These are phyloP conservation scores for Brasenia schreberi DNA, from an alignment of 164 flowering plant genomes.

Conservation along the genomic window DNA sequence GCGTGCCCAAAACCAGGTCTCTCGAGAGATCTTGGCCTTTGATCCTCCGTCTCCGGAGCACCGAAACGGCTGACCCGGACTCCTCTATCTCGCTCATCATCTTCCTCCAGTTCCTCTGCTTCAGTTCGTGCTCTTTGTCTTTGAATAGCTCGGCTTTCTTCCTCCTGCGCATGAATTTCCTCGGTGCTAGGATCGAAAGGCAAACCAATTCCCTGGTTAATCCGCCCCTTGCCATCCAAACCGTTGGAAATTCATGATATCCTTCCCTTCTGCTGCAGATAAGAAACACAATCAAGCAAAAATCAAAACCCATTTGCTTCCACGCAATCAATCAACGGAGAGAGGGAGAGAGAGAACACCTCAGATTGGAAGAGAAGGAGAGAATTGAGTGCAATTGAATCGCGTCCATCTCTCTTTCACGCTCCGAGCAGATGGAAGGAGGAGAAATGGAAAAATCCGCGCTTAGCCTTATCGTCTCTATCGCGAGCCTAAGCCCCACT, in stretches of 20 bases:
- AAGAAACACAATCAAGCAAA: constrained; percentile 1
- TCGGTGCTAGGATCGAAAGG: constrained; percentile 77
- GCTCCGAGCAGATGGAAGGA: neutral
- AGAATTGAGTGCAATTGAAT: constrained; percentile 14
- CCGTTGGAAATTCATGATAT: constrained; percentile 7
- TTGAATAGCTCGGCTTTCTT: constrained; percentile 59
- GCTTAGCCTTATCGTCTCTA: too few relatives aligned
- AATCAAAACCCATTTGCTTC: neutral
- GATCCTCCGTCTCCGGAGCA: constrained; percentile 35
- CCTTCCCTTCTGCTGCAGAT: constrained; percentile 23
- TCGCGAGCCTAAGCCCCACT: too few relatives aligned
- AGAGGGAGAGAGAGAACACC: constrained; percentile 5
- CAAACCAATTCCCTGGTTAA: constrained; percentile 35
- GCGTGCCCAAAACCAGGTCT: constrained; percentile 73
- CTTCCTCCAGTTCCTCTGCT: constrained; percentile 80
- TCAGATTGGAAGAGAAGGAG: constrained; percentile 18
- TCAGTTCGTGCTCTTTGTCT: constrained; percentile 76
- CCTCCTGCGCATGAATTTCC: constrained; percentile 72
- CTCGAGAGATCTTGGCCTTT: constrained; percentile 44
- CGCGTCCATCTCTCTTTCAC: constrained; percentile 13
- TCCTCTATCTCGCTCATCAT: constrained; percentile 88
- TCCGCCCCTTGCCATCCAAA: constrained; percentile 15
- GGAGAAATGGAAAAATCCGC: neutral
- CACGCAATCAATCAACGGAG: neutral
- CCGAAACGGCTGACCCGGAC: constrained; percentile 59